Conservation (phyloP, 148 eudicot genomes). For the Bassia scoparia region DNA sequence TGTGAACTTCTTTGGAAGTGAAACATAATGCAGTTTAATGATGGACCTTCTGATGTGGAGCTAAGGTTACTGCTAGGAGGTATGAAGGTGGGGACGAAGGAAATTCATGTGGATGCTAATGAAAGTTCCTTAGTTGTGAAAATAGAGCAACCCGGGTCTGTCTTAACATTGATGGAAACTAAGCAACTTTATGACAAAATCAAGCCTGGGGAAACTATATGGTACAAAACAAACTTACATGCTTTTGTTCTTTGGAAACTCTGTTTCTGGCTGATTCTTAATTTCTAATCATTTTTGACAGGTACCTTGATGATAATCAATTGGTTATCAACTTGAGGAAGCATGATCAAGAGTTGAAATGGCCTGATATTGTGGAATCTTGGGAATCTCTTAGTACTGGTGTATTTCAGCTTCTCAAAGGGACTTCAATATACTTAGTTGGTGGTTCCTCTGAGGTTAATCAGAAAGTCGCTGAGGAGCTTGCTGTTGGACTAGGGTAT, state of each 20-base stretch:
- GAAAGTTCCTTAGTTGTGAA: slow-evolving; percentile 54
- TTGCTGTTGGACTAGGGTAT: slow-evolving; percentile 84
- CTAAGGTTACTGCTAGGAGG: slow-evolving; percentile 58
- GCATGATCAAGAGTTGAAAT: slow-evolving; percentile 75
- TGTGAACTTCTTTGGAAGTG: slow-evolving; percentile 10
- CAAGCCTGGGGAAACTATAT: slow-evolving; percentile 94
- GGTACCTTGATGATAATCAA: slow-evolving; percentile 84
- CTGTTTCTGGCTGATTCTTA: neutral
- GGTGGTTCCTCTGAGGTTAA: slow-evolving; percentile 84
- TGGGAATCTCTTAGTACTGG: slow-evolving; percentile 88
- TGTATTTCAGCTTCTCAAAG: slow-evolving; percentile 69
- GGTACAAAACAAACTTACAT: slow-evolving; percentile 37
- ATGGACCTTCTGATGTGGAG: slow-evolving; percentile 76
- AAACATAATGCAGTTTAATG: slow-evolving; percentile 64
- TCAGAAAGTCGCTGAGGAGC: slow-evolving; percentile 68
- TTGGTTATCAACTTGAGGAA: slow-evolving; percentile 79
- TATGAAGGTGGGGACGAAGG: slow-evolving; percentile 44
- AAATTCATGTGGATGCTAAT: slow-evolving; percentile 62
- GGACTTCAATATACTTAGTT: slow-evolving; percentile 71
- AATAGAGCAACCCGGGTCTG: slow-evolving; percentile 41
- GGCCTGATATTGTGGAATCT: slow-evolving; percentile 89
- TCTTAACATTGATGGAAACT: slow-evolving; percentile 64
- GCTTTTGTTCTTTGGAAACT: neutral
- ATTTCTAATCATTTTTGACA: slow-evolving; percentile 24
- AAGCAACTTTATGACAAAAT: slow-evolving; percentile 62